These are phyloP conservation scores for Hypoxylon sp. DNA, from an alignment of 2,329 filamentous ascomycete species.

Conservation along the genomic window DNA sequence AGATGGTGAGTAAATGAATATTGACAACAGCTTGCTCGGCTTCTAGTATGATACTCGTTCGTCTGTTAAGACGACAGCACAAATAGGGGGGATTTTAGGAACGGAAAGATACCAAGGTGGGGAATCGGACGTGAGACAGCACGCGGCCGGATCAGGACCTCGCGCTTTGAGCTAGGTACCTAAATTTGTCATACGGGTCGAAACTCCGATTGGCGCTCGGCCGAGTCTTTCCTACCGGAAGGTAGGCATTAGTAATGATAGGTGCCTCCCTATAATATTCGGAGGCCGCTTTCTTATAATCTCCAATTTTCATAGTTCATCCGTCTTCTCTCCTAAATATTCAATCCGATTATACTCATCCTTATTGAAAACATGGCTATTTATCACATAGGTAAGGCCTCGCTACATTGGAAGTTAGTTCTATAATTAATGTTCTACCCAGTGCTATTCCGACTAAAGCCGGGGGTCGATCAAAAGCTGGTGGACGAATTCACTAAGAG, in stretches of 20 bases:
- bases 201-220: constrained; percentile 14
- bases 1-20: not conserved
- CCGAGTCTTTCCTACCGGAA: not conserved
- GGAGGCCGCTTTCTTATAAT: not conserved
- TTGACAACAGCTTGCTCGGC: not conserved
- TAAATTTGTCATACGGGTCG: constrained; percentile 2
- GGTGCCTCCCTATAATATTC: not conserved
- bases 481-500: constrained; percentile 52
- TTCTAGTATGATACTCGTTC: not conserved
- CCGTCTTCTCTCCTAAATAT: not conserved
- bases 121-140: not conserved
- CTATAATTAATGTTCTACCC: constrained; percentile 1
- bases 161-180: not conserved
- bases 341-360: not conserved
- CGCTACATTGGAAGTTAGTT: not conserved
- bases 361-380: constrained; percentile 32
- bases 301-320: not conserved
- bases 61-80: not conserved
- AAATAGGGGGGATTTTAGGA: not conserved
- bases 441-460: constrained; percentile 62
- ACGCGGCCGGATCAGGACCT: not conserved
- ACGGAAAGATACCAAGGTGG: constrained; percentile 4
- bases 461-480: constrained; percentile 54
- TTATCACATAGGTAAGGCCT: constrained; percentile 38
- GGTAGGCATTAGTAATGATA: not conserved